Evolutionary conservation across 2,329 filamentous ascomycete genomes (phyloP).

Genomic region (Phaeosphaeriaceae sp.): DNA sequence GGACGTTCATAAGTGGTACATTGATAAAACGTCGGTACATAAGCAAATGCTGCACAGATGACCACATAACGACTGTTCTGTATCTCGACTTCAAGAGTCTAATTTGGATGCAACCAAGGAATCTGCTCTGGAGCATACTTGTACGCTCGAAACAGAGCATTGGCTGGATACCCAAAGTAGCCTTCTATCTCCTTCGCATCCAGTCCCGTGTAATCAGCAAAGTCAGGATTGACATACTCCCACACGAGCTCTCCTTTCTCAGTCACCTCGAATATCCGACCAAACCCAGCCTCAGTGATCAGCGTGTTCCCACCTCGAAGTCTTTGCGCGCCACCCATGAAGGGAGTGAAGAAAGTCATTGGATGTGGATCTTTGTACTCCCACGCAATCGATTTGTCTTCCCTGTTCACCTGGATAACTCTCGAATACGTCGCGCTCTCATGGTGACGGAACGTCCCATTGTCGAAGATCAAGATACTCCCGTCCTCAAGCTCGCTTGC

Average conservation of each 20-base stretch:
- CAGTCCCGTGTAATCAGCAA: slow-evolving; percentile 47
- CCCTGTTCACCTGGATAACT: slow-evolving; percentile 45
- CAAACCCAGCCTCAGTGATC: slow-evolving; percentile 53
- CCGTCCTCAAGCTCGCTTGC: no score
- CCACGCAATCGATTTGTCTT: slow-evolving; percentile 53
- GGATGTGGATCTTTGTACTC: slow-evolving; percentile 53
- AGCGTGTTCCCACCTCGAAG: slow-evolving; percentile 53
- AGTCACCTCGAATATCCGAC: slow-evolving; percentile 56
- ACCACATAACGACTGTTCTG: no score
- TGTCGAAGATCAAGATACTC: no score
- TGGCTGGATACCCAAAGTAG: slow-evolving; percentile 51
- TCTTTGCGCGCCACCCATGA: slow-evolving; percentile 57
- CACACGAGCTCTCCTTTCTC: slow-evolving; percentile 50
- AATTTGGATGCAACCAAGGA: no score
- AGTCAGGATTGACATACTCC: slow-evolving; percentile 55
- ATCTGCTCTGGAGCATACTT: slow-evolving; percentile 44
- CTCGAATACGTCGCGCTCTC: no score
- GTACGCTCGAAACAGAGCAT: slow-evolving; percentile 56
- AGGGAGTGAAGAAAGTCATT: slow-evolving; percentile 54
- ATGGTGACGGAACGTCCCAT: no score
- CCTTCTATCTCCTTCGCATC: slow-evolving; percentile 46
- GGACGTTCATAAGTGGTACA: no score
- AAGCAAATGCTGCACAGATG: no score
- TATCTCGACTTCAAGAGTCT: no score
- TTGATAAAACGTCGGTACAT: no score